Conservation (phyloP, 441 rosid species). For the Populus hybrid region DNA sequence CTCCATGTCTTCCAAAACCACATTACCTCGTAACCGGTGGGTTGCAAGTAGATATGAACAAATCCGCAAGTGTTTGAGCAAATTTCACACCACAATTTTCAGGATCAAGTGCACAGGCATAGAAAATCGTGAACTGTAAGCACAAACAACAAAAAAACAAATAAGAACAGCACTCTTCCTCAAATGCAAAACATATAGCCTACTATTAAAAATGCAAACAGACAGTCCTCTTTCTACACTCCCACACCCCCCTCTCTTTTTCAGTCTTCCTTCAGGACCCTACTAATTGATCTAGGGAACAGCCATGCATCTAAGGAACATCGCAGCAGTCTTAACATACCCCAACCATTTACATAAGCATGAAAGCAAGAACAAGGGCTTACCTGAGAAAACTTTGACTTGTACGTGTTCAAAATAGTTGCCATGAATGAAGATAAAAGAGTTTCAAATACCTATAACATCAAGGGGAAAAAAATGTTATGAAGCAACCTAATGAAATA, state of each 20-base stretch:
- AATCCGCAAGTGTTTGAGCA: conserved; percentile 50
- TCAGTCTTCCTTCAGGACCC: not conserved
- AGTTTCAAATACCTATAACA: conserved; percentile 62
- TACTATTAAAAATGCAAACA: not conserved
- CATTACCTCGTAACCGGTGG: conserved; percentile 48
- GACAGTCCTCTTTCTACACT: not conserved
- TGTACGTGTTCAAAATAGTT: conserved; percentile 58
- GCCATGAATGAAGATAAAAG: conserved; percentile 62
- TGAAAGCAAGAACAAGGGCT: not conserved
- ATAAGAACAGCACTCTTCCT: not conserved
- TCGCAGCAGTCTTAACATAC: not conserved
- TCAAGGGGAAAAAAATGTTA: not conserved
- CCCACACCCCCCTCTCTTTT: not conserved
- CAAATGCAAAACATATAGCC: not conserved
- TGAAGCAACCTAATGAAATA: not conserved
- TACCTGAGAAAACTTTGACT: conserved; percentile 88
- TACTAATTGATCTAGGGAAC: not conserved
- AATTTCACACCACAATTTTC: conserved; percentile 69
- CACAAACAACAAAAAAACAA: not conserved
- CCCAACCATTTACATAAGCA: not conserved
- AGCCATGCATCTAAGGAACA: not conserved
- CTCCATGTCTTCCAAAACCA: not conserved
- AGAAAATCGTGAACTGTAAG: conserved; percentile 84
- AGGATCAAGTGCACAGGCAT: conserved; percentile 82
- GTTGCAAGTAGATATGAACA: conserved; percentile 37